Evolutionary conservation across 1,284 basidiomycete genomes (phyloP), one percentile per base, ranked within the genome.

Genomic region (Sporisorium reilianum): DNA sequence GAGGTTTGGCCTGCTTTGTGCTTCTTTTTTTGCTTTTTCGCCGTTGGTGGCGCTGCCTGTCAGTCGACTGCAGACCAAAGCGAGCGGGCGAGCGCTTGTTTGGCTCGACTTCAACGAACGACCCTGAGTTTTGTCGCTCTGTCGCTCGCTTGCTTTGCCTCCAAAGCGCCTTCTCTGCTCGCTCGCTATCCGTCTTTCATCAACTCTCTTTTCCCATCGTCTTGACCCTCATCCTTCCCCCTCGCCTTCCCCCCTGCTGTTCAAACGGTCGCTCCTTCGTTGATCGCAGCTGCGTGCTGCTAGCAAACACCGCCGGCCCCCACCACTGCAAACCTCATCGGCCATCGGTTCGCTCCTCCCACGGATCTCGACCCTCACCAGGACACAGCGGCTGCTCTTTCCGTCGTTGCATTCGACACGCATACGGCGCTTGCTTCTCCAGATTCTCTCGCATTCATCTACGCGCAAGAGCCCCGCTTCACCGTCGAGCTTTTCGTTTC

Each of bases 81-180:
- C 36, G n/a, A 41, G 38, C 38, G 38, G n/a, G 8, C 4, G 8
- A 3, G 5, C 14, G 14, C 38, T 41, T 41, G 4, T 7, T 41
- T 6, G n/a, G n/a, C 38, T 44, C 11, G n/a, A n/a, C n/a, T n/a
- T n/a, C n/a, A n/a, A n/a, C n/a, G n/a, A 30, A 30, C 45, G 45
- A 46, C 25, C 45, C 45, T 46, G 14, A n/a, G 14, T 34, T 14
- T 18, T 20, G 8, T 30, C 28, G 28, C 46, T 30, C 26, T n/a
- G n/a, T 48, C 28, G 45, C 45, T 28, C 26, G 45, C 45, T 46
- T 28, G 45, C 22, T n/a, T n/a, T n/a, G n/a, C n/a, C n/a, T n/a
- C n/a, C n/a, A n/a, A n/a, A 25, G 16, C 45, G 25, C 45, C 45
- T n/a, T 28, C 26, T 18, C 45, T 3, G 12, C n/a, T 18, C 18